Base-by-base conservation (phyloP, 495 filamentous ascomycete genomes). In the Lindgomyces ingoldianus region DNA sequence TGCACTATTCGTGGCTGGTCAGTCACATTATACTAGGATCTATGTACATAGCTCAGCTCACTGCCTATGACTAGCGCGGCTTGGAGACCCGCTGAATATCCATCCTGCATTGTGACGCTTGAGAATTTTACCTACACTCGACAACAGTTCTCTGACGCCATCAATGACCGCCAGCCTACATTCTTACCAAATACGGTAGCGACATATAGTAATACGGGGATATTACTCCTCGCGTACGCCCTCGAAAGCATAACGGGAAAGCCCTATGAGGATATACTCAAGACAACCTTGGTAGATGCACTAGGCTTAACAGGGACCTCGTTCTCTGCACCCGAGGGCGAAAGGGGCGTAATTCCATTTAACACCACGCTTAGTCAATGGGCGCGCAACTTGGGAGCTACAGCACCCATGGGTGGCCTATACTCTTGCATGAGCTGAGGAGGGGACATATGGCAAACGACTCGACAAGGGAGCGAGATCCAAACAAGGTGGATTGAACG, bases 241-340 rank as follows among this genome's bases (percentile, higher is more conserved):
- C 67, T 69, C 27, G 69, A 69, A 55, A 27, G 14, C 6, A 57
- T 57, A 1, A 48, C 46, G 25, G 62, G 61, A 39, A 27, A 19
- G 22, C 29, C 51, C 11, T 63, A 18, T 21, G 44, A 78, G 8
- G 36, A 74, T 0, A 73, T 81, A 57, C 75, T 85, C n/a, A 46
- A 79, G 44, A 65, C 77, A 1, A 70, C 65, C 19, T 46, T 87
- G 2, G 71, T 84, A 50, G 49, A 70, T 16, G 79, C 78, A 4
- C 75, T 87, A 4, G 70, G 69, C 0, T 71, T 86, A 27, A 71
- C 73, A 4, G 65, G 70, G 0, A 76, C 77, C 33, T 81, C 76
- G 8, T 81, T 77, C 36, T 74, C 72, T 44, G 60, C 64, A 30
- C 60, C 60, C 18, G 49, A 55, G 2, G 50, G 48, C n/a, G 16